Evolutionary conservation across 345 rosid species (phyloP).

Genomic region (Anacardium occidentale): DNA sequence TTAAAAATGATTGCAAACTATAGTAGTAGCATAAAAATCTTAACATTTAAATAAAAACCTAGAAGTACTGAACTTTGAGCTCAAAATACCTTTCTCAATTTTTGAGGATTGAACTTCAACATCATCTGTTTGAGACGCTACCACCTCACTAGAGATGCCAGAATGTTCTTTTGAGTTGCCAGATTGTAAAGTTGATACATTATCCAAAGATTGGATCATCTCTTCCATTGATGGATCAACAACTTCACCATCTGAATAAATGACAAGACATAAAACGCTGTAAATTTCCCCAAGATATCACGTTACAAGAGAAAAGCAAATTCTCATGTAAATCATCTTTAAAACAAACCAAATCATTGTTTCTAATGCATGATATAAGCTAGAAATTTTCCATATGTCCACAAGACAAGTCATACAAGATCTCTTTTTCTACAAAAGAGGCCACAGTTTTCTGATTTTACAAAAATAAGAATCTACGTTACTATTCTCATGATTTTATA

Average conservation of each 20-base stretch:
- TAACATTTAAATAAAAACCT: background rate
- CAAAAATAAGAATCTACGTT: background rate
- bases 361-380: background rate
- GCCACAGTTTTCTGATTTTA: background rate
- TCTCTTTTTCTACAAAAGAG: background rate
- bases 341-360: background rate
- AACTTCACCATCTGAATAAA: slow-evolving; percentile 53
- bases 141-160: slow-evolving; percentile 40
- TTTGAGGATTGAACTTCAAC: slow-evolving; percentile 39
- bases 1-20: slow-evolving; percentile 26
- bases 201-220: slow-evolving; percentile 15
- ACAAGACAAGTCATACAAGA: background rate
- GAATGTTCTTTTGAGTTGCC: slow-evolving; percentile 38
- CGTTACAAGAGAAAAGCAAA: background rate
- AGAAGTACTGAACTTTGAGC: background rate
- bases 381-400: background rate
- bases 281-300: background rate
- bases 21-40: background rate
- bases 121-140: slow-evolving; percentile 34
- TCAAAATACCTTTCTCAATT: slow-evolving; percentile 34
- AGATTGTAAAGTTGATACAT: slow-evolving; percentile 12
- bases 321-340: background rate
- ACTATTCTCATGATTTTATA: background rate
- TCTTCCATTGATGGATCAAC: slow-evolving; percentile 43
- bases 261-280: slow-evolving; percentile 11